Evolutionary conservation across 2,329 filamentous ascomycete species (phyloP).

Genomic region (Trichoderma sp.): DNA sequence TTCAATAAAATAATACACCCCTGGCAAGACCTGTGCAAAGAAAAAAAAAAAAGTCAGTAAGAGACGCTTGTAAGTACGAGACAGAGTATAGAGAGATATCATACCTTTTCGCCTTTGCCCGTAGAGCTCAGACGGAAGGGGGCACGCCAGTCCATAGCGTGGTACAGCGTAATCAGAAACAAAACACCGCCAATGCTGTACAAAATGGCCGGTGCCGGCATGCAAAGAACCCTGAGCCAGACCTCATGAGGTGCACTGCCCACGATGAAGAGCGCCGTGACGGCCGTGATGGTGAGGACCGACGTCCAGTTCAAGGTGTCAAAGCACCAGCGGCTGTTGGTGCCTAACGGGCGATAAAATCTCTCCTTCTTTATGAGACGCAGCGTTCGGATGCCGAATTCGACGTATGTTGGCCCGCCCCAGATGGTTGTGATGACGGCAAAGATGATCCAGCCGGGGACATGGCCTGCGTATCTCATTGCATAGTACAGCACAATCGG

Average conservation of each 20-base stretch:
- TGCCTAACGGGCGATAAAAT: conserved; percentile 50
- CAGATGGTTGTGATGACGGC: conserved; percentile 54
- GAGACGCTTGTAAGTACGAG: background rate
- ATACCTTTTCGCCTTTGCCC: conserved; percentile 49
- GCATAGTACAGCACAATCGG: conserved; percentile 54
- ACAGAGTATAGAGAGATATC: background rate
- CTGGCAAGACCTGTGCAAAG: conserved; percentile 48
- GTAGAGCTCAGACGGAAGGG: conserved; percentile 64
- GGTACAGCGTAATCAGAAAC: conserved; percentile 36
- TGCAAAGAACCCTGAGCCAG: conserved; percentile 48
- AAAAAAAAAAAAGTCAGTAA: background rate
- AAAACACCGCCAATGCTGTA: conserved; percentile 45
- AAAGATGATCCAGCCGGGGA: conserved; percentile 45
- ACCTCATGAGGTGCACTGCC: conserved; percentile 50
- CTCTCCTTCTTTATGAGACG: conserved; percentile 48
- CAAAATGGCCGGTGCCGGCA: conserved; percentile 51
- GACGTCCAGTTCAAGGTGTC: conserved; percentile 49
- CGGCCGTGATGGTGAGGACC: conserved; percentile 45
- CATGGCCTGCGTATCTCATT: conserved; percentile 41
- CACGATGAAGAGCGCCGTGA: conserved; percentile 50
- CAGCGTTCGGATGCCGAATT: conserved; percentile 48
- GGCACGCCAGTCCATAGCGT: conserved; percentile 42
- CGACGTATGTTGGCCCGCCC: conserved; percentile 53
- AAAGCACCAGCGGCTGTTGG: conserved; percentile 46
- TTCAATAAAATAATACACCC: conserved; percentile 63